Evolutionary conservation across 768 basidiomycete species (phyloP).

Genomic region (Suillus discolor): DNA sequence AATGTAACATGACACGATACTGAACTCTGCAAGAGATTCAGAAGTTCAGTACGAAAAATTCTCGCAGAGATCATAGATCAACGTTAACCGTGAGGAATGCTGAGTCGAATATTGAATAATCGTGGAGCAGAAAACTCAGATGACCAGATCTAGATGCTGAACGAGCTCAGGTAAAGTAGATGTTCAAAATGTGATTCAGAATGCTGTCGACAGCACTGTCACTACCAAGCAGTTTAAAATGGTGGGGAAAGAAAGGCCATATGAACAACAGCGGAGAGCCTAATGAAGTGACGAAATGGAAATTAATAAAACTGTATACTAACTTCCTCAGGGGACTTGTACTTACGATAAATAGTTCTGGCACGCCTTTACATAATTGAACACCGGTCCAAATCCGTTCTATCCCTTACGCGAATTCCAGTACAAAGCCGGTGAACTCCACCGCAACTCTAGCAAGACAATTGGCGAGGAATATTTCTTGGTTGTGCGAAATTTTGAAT

Average conservation of each 20-base stretch:
- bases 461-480: not conserved
- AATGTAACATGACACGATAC: no score
- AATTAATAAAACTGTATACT: not conserved
- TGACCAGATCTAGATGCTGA: not conserved
- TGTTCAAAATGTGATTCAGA: not conserved
- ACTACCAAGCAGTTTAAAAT: not conserved
- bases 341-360: not conserved
- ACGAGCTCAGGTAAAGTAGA: not conserved
- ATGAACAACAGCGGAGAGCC: not conserved
- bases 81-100: no score
- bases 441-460: not conserved
- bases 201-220: not conserved
- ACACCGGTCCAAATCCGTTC: not conserved
- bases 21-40: no score
- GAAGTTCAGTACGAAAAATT: no score
- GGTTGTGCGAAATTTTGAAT: not conserved
- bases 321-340: not conserved
- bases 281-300: not conserved
- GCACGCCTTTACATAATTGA: not conserved
- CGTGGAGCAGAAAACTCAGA: no score
- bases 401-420: not conserved
- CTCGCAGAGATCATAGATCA: no score
- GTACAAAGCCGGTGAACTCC: not conserved
- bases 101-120: no score
- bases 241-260: not conserved